Base-by-base conservation (phyloP, 139 green algal species). In the Coelastrella sp. region DNA sequence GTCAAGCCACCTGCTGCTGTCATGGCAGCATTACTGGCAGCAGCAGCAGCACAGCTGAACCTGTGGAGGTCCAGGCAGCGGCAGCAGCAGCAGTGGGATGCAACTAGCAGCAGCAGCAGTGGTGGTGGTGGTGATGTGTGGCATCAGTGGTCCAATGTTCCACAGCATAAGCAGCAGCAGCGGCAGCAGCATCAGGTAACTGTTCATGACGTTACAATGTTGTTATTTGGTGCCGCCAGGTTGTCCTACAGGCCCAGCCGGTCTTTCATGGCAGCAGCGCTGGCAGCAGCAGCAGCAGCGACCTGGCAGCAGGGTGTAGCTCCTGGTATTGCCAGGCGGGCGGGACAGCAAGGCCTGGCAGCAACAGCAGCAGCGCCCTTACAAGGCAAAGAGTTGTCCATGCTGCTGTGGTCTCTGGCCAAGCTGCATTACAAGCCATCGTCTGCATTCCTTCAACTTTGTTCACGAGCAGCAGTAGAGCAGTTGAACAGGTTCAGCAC, bases 281-380 rank as follows among this genome's bases (percentile, higher is more conserved):
- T 43, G 64, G 72, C 72, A 80, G 72, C 45, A 63, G 71, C 41
- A 45, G 73, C 50, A 81, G 50, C 74, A 80, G 72, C 37, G 43
- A 43, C 8, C 23, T 34, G 37, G 11, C 3, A 15, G 50, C 37
- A 48, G 64, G 72, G 25, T 23, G 21, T 23, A 45, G 72, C 41
- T n/a, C 9, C 72, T 64, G 72, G 41, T 5, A 43, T 21, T 38
- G 40, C 72, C 19, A 51, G 38, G 41, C 34, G 17, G 66, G 13
- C 8, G 50, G 35, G 8, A 50, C 66, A 74, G 35, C 66, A 50
- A n/a, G n/a, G n/a, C n/a, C n/a, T n/a, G n/a, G 34, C 66, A 74
- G 66, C 35, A 78, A 25, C 69, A 78, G 40, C 25, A 78, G 40
- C 69, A 60, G 43, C 25, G 40, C 2, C 25, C 3, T 17, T 27